Conservation (phyloP, 2,329 filamentous ascomycete genomes). For the Penicillium sp. region DNA sequence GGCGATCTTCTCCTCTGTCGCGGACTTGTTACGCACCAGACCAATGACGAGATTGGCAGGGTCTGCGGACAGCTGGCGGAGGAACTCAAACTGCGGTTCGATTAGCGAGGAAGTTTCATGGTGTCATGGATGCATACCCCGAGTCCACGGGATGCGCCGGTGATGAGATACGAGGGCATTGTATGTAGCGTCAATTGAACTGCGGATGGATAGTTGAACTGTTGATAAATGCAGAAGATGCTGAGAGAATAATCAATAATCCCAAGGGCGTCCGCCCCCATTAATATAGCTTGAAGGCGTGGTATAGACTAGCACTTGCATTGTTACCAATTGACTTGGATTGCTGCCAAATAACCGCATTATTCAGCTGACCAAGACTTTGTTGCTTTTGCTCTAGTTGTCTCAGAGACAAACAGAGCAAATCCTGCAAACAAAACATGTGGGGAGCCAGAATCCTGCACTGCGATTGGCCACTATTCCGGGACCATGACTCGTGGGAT, state of each 20-base stretch:
- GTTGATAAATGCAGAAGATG: neutral
- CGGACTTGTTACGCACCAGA: conserved; percentile 11
- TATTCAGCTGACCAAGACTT: neutral
- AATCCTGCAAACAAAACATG: neutral
- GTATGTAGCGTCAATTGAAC: neutral
- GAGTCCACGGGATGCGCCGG: conserved; percentile 9
- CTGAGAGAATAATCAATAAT: neutral
- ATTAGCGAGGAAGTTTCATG: neutral
- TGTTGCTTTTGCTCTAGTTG: too few species aligned
- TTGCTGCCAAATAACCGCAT: neutral
- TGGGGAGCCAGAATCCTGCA: neutral
- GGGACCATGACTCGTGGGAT: neutral
- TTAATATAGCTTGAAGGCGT: neutral
- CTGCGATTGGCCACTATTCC: neutral
- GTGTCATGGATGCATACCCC: neutral
- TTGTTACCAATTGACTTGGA: neutral
- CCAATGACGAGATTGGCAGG: conserved; percentile 9
- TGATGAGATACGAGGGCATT: conserved; percentile 14
- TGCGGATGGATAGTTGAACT: neutral
- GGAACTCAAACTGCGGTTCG: conserved; percentile 1
- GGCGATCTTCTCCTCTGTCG: conserved; percentile 1
- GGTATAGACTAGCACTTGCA: neutral
- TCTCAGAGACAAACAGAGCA: neutral
- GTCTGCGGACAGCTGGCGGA: conserved; percentile 2
- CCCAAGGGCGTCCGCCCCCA: neutral